These are phyloP conservation scores for Pichia ethanolica DNA, from an alignment of 805 yeast species.

Conservation along the genomic window DNA sequence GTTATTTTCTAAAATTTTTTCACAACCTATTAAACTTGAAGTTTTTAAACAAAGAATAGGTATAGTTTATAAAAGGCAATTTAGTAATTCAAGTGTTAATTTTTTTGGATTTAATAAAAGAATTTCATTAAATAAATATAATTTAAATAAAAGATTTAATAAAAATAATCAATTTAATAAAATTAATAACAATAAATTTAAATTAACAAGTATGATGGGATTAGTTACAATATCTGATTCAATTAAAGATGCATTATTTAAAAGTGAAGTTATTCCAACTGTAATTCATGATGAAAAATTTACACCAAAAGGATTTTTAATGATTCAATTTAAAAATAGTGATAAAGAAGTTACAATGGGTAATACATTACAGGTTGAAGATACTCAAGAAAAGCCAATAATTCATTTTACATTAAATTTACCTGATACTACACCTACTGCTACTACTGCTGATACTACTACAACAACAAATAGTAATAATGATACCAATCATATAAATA, in stretches of 20 bases:
- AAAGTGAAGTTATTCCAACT: conserved; percentile 46
- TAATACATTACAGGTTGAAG: conserved; percentile 54
- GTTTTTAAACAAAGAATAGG: too few species aligned
- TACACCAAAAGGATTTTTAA: conserved; percentile 45
- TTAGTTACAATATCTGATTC: conserved; percentile 49
- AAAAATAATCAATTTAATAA: conserved; percentile 20
- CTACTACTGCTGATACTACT: not conserved
- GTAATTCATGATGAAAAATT: conserved; percentile 36
- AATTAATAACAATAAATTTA: conserved; percentile 41
- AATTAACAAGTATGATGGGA: conserved; percentile 14
- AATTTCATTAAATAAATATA: too few species aligned
- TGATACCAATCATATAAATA: too few species aligned
- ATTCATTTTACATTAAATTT: conserved; percentile 53
- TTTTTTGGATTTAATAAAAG: too few species aligned
- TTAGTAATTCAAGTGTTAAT: not conserved
- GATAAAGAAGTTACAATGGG: conserved; percentile 68
- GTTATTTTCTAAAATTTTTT: too few species aligned
- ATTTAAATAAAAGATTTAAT: not conserved
- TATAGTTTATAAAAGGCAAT: too few species aligned
- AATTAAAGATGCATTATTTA: conserved; percentile 41
- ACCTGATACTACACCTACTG: conserved; percentile 20
- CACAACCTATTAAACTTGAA: too few species aligned
- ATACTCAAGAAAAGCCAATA: conserved; percentile 61
- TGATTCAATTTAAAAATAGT: conserved; percentile 51
- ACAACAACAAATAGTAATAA: too few species aligned